Evolutionary conservation across 352 stramenopile species (phyloP), one percentile per base, ranked within the genome.

Genomic region (Globisporangium abappressorium): DNA sequence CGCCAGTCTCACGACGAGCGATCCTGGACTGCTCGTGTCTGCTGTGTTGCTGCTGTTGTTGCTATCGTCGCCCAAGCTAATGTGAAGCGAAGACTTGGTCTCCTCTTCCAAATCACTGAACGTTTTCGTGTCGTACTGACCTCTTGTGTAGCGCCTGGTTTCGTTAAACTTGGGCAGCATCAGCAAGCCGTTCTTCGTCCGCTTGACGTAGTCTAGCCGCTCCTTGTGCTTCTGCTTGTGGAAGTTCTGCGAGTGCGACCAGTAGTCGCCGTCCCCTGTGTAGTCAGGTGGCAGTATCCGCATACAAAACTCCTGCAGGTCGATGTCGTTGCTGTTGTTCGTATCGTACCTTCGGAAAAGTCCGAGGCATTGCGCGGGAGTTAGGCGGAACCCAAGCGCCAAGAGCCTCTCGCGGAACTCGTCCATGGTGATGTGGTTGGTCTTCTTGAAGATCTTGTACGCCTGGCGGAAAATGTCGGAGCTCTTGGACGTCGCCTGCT

Each of bases 371-470:
- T 94, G 84, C n/a, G 76, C 64, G 6, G 73, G 69, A 9, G 85
- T 94, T 5, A 94, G 51, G 0, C 84, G 83, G 55, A 94, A 94
- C 0, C 86, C 86, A 12, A 94, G 79, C 30, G 83, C 76, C 6
- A 94, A 70, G 9, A 94, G 65, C 2, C 82, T 76, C 51, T 91
- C 82, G 11, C 82, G 81, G 24, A 94, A 94, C 60, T 94, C 84
- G 28, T 88, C 80, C 20, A 89, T 83, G 0, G 81, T 91, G 11
- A 94, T 75, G 58, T 89, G 80, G 47, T 80, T 90, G 20, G 66
- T 76, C 68, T 94, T 94, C 62, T 92, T 89, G 64, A 94, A 94
- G 41, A 94, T 91, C 43, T 88, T 87, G 71, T 82, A 91, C 1
- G 85, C 86, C 70, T 94, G 86, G 0, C 86, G 82, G 53, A 93